Base-by-base conservation (phyloP, 1,139 yeast species). In the Protomyces arabidopsidicola region DNA sequence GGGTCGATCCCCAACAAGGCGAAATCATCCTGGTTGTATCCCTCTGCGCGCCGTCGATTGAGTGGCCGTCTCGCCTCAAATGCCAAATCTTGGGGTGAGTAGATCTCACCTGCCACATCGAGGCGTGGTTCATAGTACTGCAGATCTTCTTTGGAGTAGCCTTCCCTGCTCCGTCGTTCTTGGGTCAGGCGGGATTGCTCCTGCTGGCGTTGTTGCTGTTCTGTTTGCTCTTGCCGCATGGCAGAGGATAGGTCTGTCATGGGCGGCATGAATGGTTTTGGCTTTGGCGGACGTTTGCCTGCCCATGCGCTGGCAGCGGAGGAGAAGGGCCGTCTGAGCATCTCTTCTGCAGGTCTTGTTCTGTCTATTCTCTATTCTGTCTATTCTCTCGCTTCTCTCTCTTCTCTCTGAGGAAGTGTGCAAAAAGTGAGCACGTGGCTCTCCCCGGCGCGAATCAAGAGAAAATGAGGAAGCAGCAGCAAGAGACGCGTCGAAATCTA, bases 11-110 rank as follows among this genome's bases (percentile, higher is more conserved):
- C 42, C 24, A 38, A n/a, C 16, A 39, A 35, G 14, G 27, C 56
- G 22, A 58, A 58, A 16, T 58, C 39, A 38, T 58, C 62, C 10
- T 22, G 24, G 9, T 39, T 27, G 0, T 52, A 22, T 2, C 56
- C 45, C n/a, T 38, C 38, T 16, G 56, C 27, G 1, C 27, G 45
- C 45, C 34, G 35, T 31, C 53, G 62, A 24, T 42, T 55, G 35
- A 58, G 14, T 9, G 62, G 62, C 22, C 62, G 42, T 20, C 45
- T 38, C 18, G 62, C 62, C 27, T 58, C 62, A 55, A 58, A 58
- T 10, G 62, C 36, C 35, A 58, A 50, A 34, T 52, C 56, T 2
- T 38, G 52, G 20, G 62, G 62, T 14, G 56, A 52, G 42, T 52
- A 58, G 3, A 52, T 39, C 18, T 34, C 42, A 34, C 62, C 62